Evolutionary conservation across 208 protist species (phyloP).

Genomic region (Trypanosoma congolense): DNA sequence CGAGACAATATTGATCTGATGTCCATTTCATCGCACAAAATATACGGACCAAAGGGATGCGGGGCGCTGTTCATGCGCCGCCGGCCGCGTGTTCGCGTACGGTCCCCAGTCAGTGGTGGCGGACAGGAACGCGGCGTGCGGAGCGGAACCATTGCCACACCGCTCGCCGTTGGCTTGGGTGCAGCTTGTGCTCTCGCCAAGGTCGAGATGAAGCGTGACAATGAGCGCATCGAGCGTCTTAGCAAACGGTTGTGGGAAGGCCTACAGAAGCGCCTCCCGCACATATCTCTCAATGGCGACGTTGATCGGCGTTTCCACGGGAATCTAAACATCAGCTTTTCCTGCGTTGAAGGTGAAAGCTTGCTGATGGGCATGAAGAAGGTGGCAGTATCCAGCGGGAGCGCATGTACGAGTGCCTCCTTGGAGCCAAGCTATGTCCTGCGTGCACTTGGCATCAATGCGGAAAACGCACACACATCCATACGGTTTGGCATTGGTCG

Average conservation of each 20-base stretch:
- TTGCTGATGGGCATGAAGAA: constrained; percentile 98
- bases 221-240: constrained; percentile 73
- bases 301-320: constrained; percentile 87
- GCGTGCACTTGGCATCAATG: constrained; percentile 96
- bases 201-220: constrained; percentile 94
- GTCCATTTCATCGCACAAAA: constrained; percentile 98
- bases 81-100: constrained; percentile 95
- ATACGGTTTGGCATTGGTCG: constrained; percentile 98
- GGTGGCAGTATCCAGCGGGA: constrained; percentile 94
- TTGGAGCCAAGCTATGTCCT: constrained; percentile 99
- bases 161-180: constrained; percentile 93
- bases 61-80: constrained; percentile 87
- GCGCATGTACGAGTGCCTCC: constrained; percentile 98
- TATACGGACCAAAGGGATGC: constrained; percentile 97
- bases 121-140: constrained; percentile 98
- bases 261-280: constrained; percentile 68
- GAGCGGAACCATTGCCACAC: constrained; percentile 92
- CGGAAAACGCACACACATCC: constrained; percentile 98
- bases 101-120: constrained; percentile 97
- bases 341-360: constrained; percentile 98
- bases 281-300: constrained; percentile 95
- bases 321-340: constrained; percentile 98
- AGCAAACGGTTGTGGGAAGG: constrained; percentile 81
- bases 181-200: constrained; percentile 87
- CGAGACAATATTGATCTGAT: constrained; percentile 96